Conservation (phyloP, 257 asterid genomes). For the Phtheirospermum japonicum region DNA sequence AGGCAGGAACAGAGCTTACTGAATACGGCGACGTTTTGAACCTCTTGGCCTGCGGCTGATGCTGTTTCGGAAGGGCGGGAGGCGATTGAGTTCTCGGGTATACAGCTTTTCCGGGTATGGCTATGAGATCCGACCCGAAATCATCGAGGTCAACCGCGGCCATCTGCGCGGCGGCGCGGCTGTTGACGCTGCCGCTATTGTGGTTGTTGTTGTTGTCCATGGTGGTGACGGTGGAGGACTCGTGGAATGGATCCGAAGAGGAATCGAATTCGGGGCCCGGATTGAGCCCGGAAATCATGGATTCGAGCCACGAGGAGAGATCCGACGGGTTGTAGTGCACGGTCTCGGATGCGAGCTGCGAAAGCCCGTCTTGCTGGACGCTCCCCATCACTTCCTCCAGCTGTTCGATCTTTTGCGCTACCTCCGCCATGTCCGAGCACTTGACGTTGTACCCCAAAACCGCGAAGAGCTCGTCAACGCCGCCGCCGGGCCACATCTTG, state of each 20-base stretch:
- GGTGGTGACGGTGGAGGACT: conserved; percentile 29
- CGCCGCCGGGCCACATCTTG: conserved; percentile 52
- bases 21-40: conserved; percentile 32
- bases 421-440: conserved; percentile 65
- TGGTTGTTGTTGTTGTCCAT: too few relatives aligned
- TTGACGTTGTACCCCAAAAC: conserved; percentile 62
- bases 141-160: conserved; percentile 37
- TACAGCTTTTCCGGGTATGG: conserved; percentile 78
- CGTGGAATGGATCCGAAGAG: conserved; percentile 40
- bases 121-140: conserved; percentile 79
- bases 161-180: conserved; percentile 9
- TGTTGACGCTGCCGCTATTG: too few relatives aligned
- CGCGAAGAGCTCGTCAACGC: conserved; percentile 63
- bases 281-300: conserved; percentile 69
- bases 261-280: conserved; percentile 42
- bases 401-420: conserved; percentile 70
- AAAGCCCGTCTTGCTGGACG: conserved; percentile 39
- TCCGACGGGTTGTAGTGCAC: conserved; percentile 85
- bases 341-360: conserved; percentile 54
- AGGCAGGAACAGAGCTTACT: conserved; percentile 9
- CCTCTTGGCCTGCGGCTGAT: conserved; percentile 49
- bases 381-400: conserved; percentile 55
- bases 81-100: conserved; percentile 36
- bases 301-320: conserved; percentile 74
- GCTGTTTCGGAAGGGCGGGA: too few relatives aligned